Evolutionary conservation across 106 monocot genomes (phyloP).

Genomic region (Narthecium ossifragum): DNA sequence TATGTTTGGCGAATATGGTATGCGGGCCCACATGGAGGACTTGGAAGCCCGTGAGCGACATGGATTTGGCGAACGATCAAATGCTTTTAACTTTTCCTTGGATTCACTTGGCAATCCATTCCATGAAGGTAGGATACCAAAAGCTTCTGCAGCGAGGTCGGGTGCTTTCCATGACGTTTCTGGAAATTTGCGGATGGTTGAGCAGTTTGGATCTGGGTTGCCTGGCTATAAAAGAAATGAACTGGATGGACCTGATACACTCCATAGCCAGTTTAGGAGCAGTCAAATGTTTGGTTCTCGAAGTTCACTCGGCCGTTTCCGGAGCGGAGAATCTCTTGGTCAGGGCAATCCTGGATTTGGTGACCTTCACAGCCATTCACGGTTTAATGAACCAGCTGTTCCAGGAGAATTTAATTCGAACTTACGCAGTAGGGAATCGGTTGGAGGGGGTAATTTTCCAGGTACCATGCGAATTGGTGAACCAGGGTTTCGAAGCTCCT

Average conservation of each 20-base stretch:
- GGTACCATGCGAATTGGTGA: slow-evolving; percentile 13
- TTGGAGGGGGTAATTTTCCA: background rate
- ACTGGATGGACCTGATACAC: slow-evolving; percentile 21
- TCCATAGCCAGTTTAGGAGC: slow-evolving; percentile 6
- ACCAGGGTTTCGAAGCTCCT: slow-evolving; percentile 2
- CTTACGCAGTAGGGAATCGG: background rate
- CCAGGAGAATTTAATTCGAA: slow-evolving; percentile 1
- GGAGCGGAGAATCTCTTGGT: slow-evolving; percentile 11
- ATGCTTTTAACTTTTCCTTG: slow-evolving; percentile 8
- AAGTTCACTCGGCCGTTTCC: slow-evolving; percentile 8
- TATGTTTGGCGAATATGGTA: slow-evolving; percentile 13
- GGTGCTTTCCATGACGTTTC: slow-evolving; percentile 1
- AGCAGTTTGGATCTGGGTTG: slow-evolving; percentile 8
- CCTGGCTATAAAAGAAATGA: slow-evolving; percentile 8
- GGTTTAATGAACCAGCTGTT: slow-evolving; percentile 29
- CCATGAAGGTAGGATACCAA: slow-evolving; percentile 3
- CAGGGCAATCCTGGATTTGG: slow-evolving; percentile 13
- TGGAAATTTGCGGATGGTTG: slow-evolving; percentile 7
- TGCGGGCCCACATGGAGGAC: slow-evolving; percentile 1
- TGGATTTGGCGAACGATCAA: slow-evolving; percentile 20
- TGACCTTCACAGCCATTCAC: slow-evolving; percentile 3
- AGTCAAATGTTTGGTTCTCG: slow-evolving; percentile 10
- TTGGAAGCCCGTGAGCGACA: slow-evolving; percentile 14
- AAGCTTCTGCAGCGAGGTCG: background rate
- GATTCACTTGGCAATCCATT: slow-evolving; percentile 3